Evolutionary conservation across 805 yeast species (phyloP), one percentile per base, ranked within the genome.

Genomic region (Candida sithepensis): DNA sequence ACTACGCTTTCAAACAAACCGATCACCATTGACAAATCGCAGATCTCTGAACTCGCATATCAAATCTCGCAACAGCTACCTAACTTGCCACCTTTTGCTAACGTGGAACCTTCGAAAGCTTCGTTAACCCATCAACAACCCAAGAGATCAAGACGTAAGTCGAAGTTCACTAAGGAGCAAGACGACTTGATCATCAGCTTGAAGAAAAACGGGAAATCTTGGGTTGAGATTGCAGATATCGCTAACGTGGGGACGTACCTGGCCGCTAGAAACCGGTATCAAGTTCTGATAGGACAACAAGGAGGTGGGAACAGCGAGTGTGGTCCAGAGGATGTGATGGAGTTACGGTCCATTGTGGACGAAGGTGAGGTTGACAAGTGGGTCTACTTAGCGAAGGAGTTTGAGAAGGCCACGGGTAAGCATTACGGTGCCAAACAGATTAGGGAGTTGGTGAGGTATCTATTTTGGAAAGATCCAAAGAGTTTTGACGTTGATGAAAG

Each of bases 201-300:
- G 61, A 86, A 85, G 61, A 72, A 70, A 46, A 72, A 74, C 42
- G 89, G 91, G 26, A 78, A 77, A 52, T 67, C 81, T 1, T 85
- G 94, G 92, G 81, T 77, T 4, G 88, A 84, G 51, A 85, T 85
- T 41, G 89, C 91, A 0, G 79, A 80, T 45, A 66, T 71, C 3
- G 77, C 88, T 2, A 74, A 77, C 3, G 84, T 85, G 24, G 86
- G 82, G 8, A 77, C 82, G 38, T 82, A 79, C 49, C 66, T 85
- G 36, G 88, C 92, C 0, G 92, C 91, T 0, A 67, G 92, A 48
- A 85, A 85, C 60, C 67, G 92, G 49, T 86, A 86, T 57, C 92
- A 85, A 64, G 92, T 85, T 3, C 72, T 85, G 42, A 84, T 86
- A 53, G 94, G 94, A 4, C 92, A 85, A 60, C 92, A 85, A 57